A percentile compares a stretch with the other conserved stretches of the same genome.
Conservation (phyloP, 2,329 filamentous ascomycete genomes). For the Septoria petroselini region DNA sequence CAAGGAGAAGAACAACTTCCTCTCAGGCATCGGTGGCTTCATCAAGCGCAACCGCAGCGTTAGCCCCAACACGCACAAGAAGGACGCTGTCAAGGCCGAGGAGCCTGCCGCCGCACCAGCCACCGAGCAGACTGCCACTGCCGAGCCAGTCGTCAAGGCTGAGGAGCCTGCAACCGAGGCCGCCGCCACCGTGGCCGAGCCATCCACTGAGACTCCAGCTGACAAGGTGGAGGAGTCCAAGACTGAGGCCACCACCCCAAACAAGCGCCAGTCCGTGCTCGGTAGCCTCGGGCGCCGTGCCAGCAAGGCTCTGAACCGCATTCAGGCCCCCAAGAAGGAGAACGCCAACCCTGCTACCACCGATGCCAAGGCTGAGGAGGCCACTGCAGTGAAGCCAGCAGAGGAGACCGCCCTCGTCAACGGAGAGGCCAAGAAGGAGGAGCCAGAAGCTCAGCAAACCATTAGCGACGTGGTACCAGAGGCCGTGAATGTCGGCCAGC, state of each 20-base stretch:
- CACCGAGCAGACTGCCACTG: slow-evolving; percentile 25
- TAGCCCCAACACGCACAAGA: slow-evolving; percentile 38
- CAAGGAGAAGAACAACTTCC: slow-evolving; percentile 39
- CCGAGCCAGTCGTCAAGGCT: slow-evolving; percentile 30
- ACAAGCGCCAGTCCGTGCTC: slow-evolving; percentile 37
- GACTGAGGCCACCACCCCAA: slow-evolving; percentile 26
- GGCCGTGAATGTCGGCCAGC: slow-evolving; percentile 32
- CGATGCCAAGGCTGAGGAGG: slow-evolving; percentile 27
- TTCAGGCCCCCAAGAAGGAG: slow-evolving; percentile 36
- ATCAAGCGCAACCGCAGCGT: slow-evolving; percentile 38
- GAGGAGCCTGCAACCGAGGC: slow-evolving; percentile 34
- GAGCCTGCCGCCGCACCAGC: slow-evolving; percentile 28
- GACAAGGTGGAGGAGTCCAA: slow-evolving; percentile 27
- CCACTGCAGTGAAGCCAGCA: slow-evolving; percentile 24
- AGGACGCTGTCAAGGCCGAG: slow-evolving; percentile 38
- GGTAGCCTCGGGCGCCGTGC: slow-evolving; percentile 37
- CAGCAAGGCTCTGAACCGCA: slow-evolving; percentile 37
- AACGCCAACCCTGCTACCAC: slow-evolving; percentile 23
- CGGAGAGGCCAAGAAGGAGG: slow-evolving; percentile 26
- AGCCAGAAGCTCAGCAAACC: slow-evolving; percentile 27
- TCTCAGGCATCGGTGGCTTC: slow-evolving; percentile 33
- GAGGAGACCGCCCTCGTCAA: slow-evolving; percentile 26
- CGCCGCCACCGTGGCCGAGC: slow-evolving; percentile 33
- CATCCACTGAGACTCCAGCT: slow-evolving; percentile 27
- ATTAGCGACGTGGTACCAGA: slow-evolving; percentile 35